These are phyloP conservation scores for Cytospora chrysosperma DNA, from an alignment of 2,329 filamentous ascomycete species.

Conservation along the genomic window DNA sequence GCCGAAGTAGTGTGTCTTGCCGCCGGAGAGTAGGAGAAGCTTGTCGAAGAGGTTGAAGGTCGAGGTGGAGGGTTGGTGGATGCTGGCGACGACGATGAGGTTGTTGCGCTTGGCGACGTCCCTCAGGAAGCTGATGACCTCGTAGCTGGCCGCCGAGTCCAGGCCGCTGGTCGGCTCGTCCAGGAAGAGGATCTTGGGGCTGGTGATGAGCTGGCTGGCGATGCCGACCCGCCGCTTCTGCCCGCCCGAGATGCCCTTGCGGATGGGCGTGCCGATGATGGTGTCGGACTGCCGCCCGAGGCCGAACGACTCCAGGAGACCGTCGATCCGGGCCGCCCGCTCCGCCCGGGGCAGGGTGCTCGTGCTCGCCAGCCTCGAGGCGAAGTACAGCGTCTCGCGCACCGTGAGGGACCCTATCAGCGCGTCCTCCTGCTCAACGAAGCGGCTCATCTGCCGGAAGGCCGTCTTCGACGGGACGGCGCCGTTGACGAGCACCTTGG, in stretches of 20 bases:
- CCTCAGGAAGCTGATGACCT: slow-evolving; percentile 74
- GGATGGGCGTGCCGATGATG: slow-evolving; percentile 77
- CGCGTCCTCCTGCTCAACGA: slow-evolving; percentile 87
- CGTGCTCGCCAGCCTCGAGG: slow-evolving; percentile 64
- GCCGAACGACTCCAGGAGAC: slow-evolving; percentile 70
- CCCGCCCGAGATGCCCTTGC: slow-evolving; percentile 80
- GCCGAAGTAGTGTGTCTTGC: slow-evolving; percentile 73
- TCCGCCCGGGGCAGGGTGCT: slow-evolving; percentile 49
- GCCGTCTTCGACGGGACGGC: slow-evolving; percentile 46
- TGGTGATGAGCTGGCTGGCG: slow-evolving; percentile 77
- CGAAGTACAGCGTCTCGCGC: slow-evolving; percentile 75
- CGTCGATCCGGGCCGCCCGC: slow-evolving; percentile 61
- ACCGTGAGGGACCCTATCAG: slow-evolving; percentile 80
- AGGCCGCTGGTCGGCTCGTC: slow-evolving; percentile 84
- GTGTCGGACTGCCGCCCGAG: slow-evolving; percentile 67
- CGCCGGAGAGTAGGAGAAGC: slow-evolving; percentile 69
- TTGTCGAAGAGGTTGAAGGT: slow-evolving; percentile 82
- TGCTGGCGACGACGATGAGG: slow-evolving; percentile 77
- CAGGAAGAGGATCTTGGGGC: slow-evolving; percentile 76
- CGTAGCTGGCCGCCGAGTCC: slow-evolving; percentile 73
- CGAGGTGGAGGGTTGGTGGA: slow-evolving; percentile 80
- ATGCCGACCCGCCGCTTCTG: slow-evolving; percentile 81
- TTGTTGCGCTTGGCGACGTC: slow-evolving; percentile 65
- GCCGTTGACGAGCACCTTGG: slow-evolving; percentile 64
- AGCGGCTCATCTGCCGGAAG: slow-evolving; percentile 68